phyloP scores from a whole-genome alignment of 257 asterid genomes.

The Lycium barbarum region DNA sequence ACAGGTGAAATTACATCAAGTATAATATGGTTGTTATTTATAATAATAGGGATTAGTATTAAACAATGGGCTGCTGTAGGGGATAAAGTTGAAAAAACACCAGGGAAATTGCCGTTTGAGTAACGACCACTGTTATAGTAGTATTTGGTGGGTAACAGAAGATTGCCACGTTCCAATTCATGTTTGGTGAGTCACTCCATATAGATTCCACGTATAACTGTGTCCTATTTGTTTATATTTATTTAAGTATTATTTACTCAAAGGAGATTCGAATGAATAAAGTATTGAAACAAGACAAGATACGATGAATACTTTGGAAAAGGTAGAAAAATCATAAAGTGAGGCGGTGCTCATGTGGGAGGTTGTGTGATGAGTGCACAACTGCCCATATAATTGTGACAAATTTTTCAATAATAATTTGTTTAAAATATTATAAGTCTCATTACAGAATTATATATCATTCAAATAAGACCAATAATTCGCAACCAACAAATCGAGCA shows the following conservation, averaged over 20 bases:
- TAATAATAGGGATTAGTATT: no score
- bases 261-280: not conserved
- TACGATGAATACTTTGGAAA: not conserved
- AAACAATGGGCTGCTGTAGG: no score
- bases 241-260: not conserved
- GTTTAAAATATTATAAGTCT: no score
- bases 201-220: slow-evolving; percentile 50
- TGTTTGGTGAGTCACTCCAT: slow-evolving; percentile 44
- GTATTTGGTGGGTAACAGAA: slow-evolving; percentile 11
- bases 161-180: slow-evolving; percentile 49
- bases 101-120: slow-evolving; percentile 38
- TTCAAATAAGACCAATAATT: no score
- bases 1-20: no score
- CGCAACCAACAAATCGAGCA: no score
- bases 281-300: not conserved
- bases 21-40: no score
- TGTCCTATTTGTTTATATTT: not conserved
- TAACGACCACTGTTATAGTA: slow-evolving; percentile 29
- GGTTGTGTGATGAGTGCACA: not conserved
- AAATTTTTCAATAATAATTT: no score
- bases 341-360: slow-evolving; percentile 18
- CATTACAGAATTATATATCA: no score
- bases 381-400: not conserved
- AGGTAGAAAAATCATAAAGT: not conserved
- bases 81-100: slow-evolving; percentile 40